Base-by-base conservation (phyloP, 257 asterid genomes). In the Echites panduratus region DNA sequence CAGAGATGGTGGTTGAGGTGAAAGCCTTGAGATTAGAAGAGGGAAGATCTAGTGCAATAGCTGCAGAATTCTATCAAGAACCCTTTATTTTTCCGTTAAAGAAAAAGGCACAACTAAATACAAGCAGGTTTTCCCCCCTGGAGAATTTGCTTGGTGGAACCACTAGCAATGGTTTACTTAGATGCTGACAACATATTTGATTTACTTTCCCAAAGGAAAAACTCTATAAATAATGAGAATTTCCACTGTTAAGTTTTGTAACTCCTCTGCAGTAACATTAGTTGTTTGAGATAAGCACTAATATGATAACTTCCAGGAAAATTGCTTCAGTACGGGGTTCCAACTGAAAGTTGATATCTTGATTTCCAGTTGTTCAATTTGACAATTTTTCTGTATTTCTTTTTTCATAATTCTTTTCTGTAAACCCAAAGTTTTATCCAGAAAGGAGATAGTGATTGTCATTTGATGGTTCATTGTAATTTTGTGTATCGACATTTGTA, bases 1-100 rank as follows among this genome's bases (percentile, higher is more conserved):
- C 89, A 89, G 81, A 82, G 80, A 80, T 94, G 97, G 97, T 91
- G 97, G 97, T 83, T 94, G 54, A 90, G 99, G 89, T 91, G 88
- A 82, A 78, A 73, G 76, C 58, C 35, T 52, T n/a, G 58, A 70
- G 66, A 61, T 32, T 65, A 57, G 73, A 50, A 27, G 68, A 24
- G 16, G 75, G 4, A 20, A 10, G 57, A 29, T 49, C n/a, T 49
- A 57, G 12, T 3, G 17, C 16, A 70, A 29, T 70, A 50, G 49
- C 45, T 12, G 19, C 8, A n/a, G 17, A 61, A 5, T 26, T 72
- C 40, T 10, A 50, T 62, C 4, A 2, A 13, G 29, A 38, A 29
- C 70, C 62, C 4, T 75, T 61, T 32, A 4, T 57, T 57, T 32
- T 22, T 22, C 12, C 54, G 0, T 3, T 5, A 57, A 13, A 58